Evolutionary conservation across 345 rosid genomes (phyloP).

Genomic region (Citrus maxima): DNA sequence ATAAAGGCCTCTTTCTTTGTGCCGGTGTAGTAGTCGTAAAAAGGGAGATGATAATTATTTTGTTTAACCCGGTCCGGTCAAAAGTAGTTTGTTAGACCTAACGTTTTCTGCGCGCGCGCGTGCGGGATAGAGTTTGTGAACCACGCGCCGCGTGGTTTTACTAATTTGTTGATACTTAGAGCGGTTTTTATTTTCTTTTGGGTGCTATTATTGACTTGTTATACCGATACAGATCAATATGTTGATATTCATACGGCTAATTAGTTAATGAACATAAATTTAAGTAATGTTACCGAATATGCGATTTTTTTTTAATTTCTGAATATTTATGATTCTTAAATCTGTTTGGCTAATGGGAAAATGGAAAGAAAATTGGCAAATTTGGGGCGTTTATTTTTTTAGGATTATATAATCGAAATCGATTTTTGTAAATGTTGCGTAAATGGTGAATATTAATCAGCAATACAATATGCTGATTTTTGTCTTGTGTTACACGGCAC

Average conservation of each 20-base stretch:
- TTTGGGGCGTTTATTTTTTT: too few relatives aligned
- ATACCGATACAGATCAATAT: neutral
- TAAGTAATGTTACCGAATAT: neutral
- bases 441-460: too few relatives aligned
- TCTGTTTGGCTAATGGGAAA: conserved; percentile 7
- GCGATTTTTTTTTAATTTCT: neutral
- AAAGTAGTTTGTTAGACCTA: conserved; percentile 18
- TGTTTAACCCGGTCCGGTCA: neutral
- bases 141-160: conserved; percentile 2
- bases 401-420: too few relatives aligned
- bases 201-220: neutral
- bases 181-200: neutral
- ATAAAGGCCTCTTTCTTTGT: conserved; percentile 49
- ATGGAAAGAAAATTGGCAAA: neutral
- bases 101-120: neutral
- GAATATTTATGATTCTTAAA: neutral
- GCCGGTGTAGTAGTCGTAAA: conserved; percentile 39
- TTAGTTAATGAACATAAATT: neutral
- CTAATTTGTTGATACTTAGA: neutral
- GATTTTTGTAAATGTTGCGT: too few relatives aligned
- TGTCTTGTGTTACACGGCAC: too few relatives aligned
- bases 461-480: too few relatives aligned
- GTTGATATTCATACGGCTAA: neutral
- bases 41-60: too few relatives aligned
- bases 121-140: neutral